A percentile compares a stretch with the other conserved stretches of the same genome.
These are phyloP conservation scores for Claviceps pazoutovae DNA, from an alignment of 2,329 filamentous ascomycete genomes.

Conservation along the genomic window DNA sequence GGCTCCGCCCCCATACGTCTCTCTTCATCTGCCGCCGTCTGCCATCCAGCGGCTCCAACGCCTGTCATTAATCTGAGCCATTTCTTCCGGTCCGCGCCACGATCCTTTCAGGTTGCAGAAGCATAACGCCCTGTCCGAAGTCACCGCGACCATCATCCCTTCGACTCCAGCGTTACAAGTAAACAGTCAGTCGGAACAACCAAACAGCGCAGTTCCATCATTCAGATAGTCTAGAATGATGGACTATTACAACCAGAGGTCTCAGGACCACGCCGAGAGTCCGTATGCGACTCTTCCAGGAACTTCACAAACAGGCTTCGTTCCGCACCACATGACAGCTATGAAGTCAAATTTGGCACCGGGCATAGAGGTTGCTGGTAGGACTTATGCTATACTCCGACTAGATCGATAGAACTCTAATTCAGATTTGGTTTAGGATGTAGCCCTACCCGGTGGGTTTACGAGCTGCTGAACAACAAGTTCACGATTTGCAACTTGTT, in stretches of 20 bases:
- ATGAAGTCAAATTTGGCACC: constrained; percentile 18
- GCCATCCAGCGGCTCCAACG: neutral
- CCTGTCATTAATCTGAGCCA: neutral
- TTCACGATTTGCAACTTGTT: constrained; percentile 24
- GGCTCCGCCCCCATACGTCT: neutral
- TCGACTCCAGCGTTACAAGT: neutral
- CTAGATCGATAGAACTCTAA: neutral
- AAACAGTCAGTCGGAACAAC: neutral
- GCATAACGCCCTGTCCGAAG: neutral
- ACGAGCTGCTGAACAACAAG: constrained; percentile 25
- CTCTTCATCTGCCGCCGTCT: neutral
- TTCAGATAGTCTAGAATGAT: constrained; percentile 14
- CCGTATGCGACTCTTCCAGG: constrained; percentile 21
- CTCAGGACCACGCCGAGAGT: constrained; percentile 14
- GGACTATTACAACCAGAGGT: constrained; percentile 14
- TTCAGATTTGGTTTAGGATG: constrained; percentile 14
- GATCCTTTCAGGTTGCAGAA: neutral
- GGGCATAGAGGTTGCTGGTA: constrained; percentile 16
- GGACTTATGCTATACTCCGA: constrained; percentile 1
- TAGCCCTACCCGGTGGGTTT: constrained; percentile 27
- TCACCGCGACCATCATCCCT: neutral
- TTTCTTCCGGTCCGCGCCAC: neutral
- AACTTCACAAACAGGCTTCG: constrained; percentile 14
- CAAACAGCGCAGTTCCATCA: neutral
- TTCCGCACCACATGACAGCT: constrained; percentile 18